phyloP scores from a whole-genome alignment of 768 basidiomycete species.

The Boletus subparvulus region DNA sequence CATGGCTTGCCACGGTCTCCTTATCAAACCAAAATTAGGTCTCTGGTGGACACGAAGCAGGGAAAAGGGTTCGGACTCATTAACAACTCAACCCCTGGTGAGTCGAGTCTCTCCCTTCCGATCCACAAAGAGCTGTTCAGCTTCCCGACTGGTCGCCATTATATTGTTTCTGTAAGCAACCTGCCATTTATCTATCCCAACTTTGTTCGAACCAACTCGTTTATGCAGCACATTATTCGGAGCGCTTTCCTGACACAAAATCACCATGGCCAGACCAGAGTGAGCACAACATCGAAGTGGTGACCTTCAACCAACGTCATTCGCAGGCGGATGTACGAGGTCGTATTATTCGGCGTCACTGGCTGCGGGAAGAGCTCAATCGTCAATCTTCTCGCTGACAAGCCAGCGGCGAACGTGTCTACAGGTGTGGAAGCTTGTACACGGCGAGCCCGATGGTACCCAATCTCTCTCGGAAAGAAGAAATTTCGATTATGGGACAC shows the following conservation, averaged over 20 bases:
- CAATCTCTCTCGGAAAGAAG: conserved; percentile 18
- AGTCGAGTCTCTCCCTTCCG: too few relatives aligned
- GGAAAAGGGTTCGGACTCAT: background rate
- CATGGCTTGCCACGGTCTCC: too few relatives aligned
- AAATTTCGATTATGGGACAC: conserved; percentile 35
- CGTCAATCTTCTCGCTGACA: conserved; percentile 29
- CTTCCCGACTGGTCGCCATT: background rate
- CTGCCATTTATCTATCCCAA: background rate
- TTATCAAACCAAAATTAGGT: too few relatives aligned
- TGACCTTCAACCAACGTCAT: conserved; percentile 1
- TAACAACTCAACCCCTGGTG: background rate
- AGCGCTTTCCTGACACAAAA: background rate
- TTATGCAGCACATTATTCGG: background rate
- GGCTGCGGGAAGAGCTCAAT: conserved; percentile 34
- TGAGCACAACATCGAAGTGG: conserved; percentile 9
- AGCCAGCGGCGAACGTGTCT: conserved; percentile 30
- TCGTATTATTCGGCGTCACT: conserved; percentile 28
- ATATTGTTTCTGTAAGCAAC: conserved; percentile 7
- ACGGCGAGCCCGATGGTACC: conserved; percentile 23
- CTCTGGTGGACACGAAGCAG: conserved; percentile 21
- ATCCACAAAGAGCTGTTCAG: background rate
- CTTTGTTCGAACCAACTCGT: background rate
- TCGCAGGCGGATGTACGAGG: conserved; percentile 21
- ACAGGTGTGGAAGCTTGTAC: conserved; percentile 36
- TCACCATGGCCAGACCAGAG: conserved; percentile 12